These are phyloP conservation scores for Lathyrus aphaca DNA, from an alignment of 306 rosid species.

Conservation along the genomic window DNA sequence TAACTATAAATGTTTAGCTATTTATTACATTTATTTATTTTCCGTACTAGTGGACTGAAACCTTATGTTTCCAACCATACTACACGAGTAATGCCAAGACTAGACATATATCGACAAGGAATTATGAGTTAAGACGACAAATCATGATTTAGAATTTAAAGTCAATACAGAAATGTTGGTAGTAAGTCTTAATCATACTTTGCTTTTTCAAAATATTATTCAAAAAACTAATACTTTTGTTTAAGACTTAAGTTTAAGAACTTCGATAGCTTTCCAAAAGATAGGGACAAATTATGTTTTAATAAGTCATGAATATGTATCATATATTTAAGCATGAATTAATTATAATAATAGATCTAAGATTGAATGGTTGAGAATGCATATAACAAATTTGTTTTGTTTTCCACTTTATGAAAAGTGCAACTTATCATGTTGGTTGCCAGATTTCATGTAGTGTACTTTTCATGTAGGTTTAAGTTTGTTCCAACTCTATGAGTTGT, in stretches of 20 bases:
- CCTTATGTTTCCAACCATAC: no score
- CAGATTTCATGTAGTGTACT: neutral
- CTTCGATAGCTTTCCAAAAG: conserved; percentile 5
- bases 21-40: no score
- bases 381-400: neutral
- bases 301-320: neutral
- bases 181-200: conserved; percentile 40
- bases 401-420: conserved; percentile 14
- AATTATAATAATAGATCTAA: neutral
- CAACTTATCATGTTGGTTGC: neutral
- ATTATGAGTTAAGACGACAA: conserved; percentile 1
- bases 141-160: neutral
- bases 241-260: neutral
- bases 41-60: no score
- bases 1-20: no score
- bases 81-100: no score
- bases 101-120: neutral
- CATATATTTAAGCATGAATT: neutral
- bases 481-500: neutral
- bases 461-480: conserved; percentile 7
- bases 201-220: neutral
- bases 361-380: conserved; percentile 25
- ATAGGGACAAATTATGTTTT: conserved; percentile 28
- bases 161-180: conserved; percentile 19
- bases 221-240: no score